Evolutionary conservation across 1,284 basidiomycete species (phyloP).

Genomic region (Sanghuangporus sanghuang): DNA sequence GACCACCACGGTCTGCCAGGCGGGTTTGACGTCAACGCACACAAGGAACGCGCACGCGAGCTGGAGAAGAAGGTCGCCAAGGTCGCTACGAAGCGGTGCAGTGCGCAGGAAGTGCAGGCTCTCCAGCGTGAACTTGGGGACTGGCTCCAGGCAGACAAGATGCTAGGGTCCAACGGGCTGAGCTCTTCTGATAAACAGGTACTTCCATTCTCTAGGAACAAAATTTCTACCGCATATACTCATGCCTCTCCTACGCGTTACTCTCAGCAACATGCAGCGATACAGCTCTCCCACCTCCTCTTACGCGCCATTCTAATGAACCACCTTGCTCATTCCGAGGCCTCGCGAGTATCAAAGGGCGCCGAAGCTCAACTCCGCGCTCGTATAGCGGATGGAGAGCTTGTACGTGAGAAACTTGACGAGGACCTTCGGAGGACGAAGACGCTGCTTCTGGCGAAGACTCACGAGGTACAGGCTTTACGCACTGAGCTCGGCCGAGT

Average conservation of each 20-base stretch:
- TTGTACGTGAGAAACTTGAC: constrained; percentile 53
- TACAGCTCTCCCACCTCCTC: constrained; percentile 37
- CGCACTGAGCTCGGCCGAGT: constrained; percentile 55
- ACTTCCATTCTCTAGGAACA: constrained; percentile 22
- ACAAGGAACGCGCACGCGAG: constrained; percentile 53
- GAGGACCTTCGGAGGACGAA: constrained; percentile 49
- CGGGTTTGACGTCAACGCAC: constrained; percentile 34
- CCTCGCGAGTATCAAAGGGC: constrained; percentile 55
- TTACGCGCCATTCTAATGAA: constrained; percentile 77
- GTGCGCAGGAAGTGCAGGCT: constrained; percentile 71
- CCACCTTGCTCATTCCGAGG: constrained; percentile 70
- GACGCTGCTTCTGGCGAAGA: constrained; percentile 56
- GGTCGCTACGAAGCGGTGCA: constrained; percentile 79
- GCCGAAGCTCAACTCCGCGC: constrained; percentile 55
- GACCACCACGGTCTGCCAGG: constrained; percentile 29
- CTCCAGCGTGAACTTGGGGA: constrained; percentile 70
- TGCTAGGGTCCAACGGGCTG: constrained; percentile 17
- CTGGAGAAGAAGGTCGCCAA: constrained; percentile 72
- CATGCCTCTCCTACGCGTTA: not conserved
- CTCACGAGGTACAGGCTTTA: constrained; percentile 62
- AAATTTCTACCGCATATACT: constrained; percentile 16
- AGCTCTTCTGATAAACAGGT: constrained; percentile 49
- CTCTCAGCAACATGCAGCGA: constrained; percentile 6
- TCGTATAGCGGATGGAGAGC: constrained; percentile 59
- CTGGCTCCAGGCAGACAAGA: constrained; percentile 57